These are phyloP conservation scores for Microbotryum intermedium DNA, from an alignment of 1,284 basidiomycete genomes.

Conservation along the genomic window DNA sequence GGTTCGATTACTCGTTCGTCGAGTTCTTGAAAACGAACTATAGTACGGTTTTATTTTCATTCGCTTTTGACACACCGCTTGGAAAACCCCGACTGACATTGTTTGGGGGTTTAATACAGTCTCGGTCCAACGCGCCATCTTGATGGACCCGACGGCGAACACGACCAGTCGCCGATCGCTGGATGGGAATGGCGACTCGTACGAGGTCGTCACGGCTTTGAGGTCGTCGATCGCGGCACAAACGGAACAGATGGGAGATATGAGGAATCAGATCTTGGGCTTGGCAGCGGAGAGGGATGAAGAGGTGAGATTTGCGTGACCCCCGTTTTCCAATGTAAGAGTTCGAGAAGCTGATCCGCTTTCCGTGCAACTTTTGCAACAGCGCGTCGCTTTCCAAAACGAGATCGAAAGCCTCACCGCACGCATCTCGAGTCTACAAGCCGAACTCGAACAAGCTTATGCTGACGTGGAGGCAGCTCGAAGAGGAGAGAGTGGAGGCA, in stretches of 20 bases:
- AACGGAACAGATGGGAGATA: slow-evolving; percentile 59
- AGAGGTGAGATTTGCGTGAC: slow-evolving; percentile 16
- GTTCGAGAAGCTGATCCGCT: too few relatives aligned
- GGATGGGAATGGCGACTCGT: slow-evolving; percentile 59
- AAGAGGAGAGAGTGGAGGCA: too few relatives aligned
- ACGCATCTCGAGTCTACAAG: slow-evolving; percentile 36
- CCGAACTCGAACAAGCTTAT: slow-evolving; percentile 32
- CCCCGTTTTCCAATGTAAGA: too few relatives aligned
- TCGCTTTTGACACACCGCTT: neutral
- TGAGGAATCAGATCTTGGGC: slow-evolving; percentile 41
- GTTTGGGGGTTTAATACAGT: slow-evolving; percentile 35
- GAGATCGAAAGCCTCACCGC: slow-evolving; percentile 38
- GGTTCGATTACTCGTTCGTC: slow-evolving; percentile 98
- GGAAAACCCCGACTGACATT: slow-evolving; percentile 5
- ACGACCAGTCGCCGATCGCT: slow-evolving; percentile 41
- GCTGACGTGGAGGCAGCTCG: slow-evolving; percentile 41
- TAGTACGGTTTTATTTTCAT: slow-evolving; percentile 47
- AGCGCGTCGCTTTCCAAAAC: slow-evolving; percentile 15
- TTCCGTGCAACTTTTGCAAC: too few relatives aligned
- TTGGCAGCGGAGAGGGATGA: slow-evolving; percentile 38
- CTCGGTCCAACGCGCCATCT: slow-evolving; percentile 48
- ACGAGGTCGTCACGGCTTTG: slow-evolving; percentile 68
- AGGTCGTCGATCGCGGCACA: slow-evolving; percentile 71
- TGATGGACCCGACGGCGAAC: slow-evolving; percentile 43
- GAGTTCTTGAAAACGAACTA: slow-evolving; percentile 98